Percentiles rank a stretch among this genome's conserved stretches.
These are phyloP conservation scores for Lactarius psammicola DNA, from an alignment of 768 basidiomycete species.

Conservation along the genomic window DNA sequence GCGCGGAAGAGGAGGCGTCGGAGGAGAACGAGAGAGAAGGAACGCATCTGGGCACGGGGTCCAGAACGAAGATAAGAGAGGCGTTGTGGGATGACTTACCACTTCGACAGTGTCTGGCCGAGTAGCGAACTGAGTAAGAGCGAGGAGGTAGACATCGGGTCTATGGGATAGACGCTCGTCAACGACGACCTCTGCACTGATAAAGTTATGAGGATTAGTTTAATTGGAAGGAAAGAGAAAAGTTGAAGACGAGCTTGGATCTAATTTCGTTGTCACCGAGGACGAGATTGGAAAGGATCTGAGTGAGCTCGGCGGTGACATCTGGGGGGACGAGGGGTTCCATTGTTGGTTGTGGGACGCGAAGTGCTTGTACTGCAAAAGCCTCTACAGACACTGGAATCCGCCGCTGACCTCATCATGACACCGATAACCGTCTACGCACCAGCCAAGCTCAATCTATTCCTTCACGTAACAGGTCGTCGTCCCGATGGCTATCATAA, in stretches of 20 bases:
- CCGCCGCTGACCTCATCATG: conserved; percentile 4
- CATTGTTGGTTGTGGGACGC: conserved; percentile 4
- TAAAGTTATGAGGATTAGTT: conserved; percentile 8
- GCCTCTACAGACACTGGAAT: too few relatives aligned
- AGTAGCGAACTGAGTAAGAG: conserved; percentile 75
- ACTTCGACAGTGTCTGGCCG: conserved; percentile 70
- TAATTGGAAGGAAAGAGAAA: conserved; percentile 4
- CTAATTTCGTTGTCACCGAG: conserved; percentile 83
- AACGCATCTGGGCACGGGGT: conserved; percentile 61
- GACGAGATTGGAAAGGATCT: conserved; percentile 82
- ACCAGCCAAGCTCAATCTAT: conserved; percentile 14
- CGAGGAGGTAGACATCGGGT: conserved; percentile 77
- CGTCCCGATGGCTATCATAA: conserved; percentile 13
- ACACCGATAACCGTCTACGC: neutral
- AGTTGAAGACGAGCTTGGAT: conserved; percentile 47
- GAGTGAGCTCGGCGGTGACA: conserved; percentile 73
- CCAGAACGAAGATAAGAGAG: neutral
- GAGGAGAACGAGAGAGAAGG: conserved; percentile 78
- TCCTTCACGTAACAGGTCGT: conserved; percentile 13
- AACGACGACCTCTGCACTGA: conserved; percentile 75
- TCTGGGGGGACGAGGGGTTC: conserved; percentile 49
- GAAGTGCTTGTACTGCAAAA: too few relatives aligned
- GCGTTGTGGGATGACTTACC: conserved; percentile 44
- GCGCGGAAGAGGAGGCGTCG: conserved; percentile 75
- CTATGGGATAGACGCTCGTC: conserved; percentile 76